These are phyloP conservation scores for Trichoderma polysporum DNA, from an alignment of 2,329 filamentous ascomycete genomes.

Conservation along the genomic window DNA sequence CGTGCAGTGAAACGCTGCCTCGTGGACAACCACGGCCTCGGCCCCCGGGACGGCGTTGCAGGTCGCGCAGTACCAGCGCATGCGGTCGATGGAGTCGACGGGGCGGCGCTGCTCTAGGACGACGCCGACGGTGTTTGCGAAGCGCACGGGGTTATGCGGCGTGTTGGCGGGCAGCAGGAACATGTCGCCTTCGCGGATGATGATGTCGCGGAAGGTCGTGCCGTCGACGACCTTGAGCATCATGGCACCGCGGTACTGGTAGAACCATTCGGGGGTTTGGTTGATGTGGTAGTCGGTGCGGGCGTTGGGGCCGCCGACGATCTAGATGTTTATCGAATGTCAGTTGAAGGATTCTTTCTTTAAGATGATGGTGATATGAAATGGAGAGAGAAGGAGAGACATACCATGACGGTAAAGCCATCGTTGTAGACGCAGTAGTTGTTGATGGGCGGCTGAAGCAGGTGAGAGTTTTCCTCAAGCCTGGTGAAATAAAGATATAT, in stretches of 20 bases:
- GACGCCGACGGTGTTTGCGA: slow-evolving; percentile 89
- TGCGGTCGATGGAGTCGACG: slow-evolving; percentile 65
- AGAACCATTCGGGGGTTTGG: slow-evolving; percentile 95
- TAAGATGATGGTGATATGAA: neutral
- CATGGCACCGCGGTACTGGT: slow-evolving; percentile 92
- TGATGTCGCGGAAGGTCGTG: slow-evolving; percentile 72
- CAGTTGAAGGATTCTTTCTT: neutral
- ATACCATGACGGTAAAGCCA: slow-evolving; percentile 76
- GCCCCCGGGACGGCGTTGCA: slow-evolving; percentile 48
- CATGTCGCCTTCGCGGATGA: slow-evolving; percentile 90
- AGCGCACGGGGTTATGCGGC: slow-evolving; percentile 94
- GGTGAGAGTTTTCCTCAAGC: slow-evolving; percentile 87
- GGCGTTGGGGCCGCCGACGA: slow-evolving; percentile 93
- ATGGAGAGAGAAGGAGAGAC: neutral
- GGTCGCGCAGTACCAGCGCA: slow-evolving; percentile 85
- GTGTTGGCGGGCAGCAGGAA: slow-evolving; percentile 91
- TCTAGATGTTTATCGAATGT: slow-evolving; percentile 44
- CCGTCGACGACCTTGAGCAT: slow-evolving; percentile 85
- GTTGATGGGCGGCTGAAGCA: slow-evolving; percentile 91
- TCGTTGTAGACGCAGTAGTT: slow-evolving; percentile 96
- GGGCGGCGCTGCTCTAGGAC: slow-evolving; percentile 86
- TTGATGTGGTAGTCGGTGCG: slow-evolving; percentile 99
- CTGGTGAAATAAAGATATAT: slow-evolving; percentile 43
- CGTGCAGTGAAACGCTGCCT: slow-evolving; percentile 83
- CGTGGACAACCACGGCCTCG: slow-evolving; percentile 64